Conservation (phyloP, 805 yeast genomes). For the Wickerhamomyces chambardii region DNA sequence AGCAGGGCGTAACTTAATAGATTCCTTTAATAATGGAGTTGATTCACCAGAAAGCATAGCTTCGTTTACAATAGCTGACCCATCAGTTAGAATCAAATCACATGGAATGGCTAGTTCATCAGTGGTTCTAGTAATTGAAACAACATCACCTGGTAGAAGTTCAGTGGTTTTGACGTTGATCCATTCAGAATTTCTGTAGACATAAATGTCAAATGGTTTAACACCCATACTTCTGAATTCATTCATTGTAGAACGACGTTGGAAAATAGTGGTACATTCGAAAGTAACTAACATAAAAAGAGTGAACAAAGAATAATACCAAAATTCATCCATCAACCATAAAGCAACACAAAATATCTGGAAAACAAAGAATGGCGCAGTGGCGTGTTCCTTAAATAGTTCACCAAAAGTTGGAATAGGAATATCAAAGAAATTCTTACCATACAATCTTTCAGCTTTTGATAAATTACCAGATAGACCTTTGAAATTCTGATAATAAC, state of each 20-base stretch:
- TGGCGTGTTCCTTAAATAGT: slow-evolving; percentile 93
- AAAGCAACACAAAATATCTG: slow-evolving; percentile 92
- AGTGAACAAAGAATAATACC: slow-evolving; percentile 91
- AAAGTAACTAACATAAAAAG: slow-evolving; percentile 87
- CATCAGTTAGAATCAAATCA: slow-evolving; percentile 78
- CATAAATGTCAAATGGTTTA: slow-evolving; percentile 78
- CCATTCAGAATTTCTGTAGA: slow-evolving; percentile 69
- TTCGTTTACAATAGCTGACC: slow-evolving; percentile 93
- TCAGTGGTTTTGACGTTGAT: slow-evolving; percentile 56
- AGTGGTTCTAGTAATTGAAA: slow-evolving; percentile 77
- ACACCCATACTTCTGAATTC: slow-evolving; percentile 98
- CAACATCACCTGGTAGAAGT: slow-evolving; percentile 85
- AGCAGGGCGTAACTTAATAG: slow-evolving; percentile 74
- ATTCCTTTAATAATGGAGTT: slow-evolving; percentile 91
- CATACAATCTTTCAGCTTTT: slow-evolving; percentile 52
- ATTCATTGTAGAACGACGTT: slow-evolving; percentile 87
- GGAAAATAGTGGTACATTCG: slow-evolving; percentile 92
- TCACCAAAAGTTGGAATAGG: slow-evolving; percentile 91
- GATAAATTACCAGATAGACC: slow-evolving; percentile 51
- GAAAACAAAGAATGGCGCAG: slow-evolving; percentile 96
- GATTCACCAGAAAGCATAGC: slow-evolving; percentile 99
- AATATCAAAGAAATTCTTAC: slow-evolving; percentile 84
- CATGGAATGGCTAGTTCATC: slow-evolving; percentile 94
- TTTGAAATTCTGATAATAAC: slow-evolving; percentile 41
- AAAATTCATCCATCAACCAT: slow-evolving; percentile 94